These are phyloP conservation scores for Trichomonas gallinae DNA, from an alignment of 208 protist species.

Conservation along the genomic window DNA sequence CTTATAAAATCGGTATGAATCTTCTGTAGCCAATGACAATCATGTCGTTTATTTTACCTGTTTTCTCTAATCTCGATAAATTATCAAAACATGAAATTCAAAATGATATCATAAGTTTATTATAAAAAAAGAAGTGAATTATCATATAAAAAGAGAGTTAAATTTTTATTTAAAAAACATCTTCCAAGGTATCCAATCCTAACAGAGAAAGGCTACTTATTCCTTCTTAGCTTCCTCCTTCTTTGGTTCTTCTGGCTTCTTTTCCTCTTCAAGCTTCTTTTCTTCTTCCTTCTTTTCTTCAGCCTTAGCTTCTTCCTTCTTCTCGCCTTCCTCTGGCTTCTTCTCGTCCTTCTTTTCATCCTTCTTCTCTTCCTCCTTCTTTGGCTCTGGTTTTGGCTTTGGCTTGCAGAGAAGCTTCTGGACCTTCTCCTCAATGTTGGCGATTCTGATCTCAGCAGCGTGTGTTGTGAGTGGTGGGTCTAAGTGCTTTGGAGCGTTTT, in stretches of 20 bases:
- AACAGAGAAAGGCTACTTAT: background rate
- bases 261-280: background rate
- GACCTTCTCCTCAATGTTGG: background rate
- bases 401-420: background rate
- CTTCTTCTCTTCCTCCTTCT: background rate
- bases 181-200: background rate
- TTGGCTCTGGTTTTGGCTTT: background rate
- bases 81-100: too few species aligned
- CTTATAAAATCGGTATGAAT: too few species aligned
- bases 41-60: too few species aligned
- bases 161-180: too few species aligned
- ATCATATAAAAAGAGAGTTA: too few species aligned
- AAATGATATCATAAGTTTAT: too few species aligned
- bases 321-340: background rate
- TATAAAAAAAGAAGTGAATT: too few species aligned
- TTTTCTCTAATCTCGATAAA: too few species aligned
- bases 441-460: background rate
- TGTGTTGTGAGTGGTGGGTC: background rate
- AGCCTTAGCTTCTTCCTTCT: background rate
- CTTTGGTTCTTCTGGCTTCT: background rate
- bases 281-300: background rate
- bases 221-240: background rate
- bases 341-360: background rate
- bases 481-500: background rate
- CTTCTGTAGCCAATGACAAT: too few species aligned